phyloP scores from a whole-genome alignment of 306 rosid genomes.

The Pachyrhizus erosus region DNA sequence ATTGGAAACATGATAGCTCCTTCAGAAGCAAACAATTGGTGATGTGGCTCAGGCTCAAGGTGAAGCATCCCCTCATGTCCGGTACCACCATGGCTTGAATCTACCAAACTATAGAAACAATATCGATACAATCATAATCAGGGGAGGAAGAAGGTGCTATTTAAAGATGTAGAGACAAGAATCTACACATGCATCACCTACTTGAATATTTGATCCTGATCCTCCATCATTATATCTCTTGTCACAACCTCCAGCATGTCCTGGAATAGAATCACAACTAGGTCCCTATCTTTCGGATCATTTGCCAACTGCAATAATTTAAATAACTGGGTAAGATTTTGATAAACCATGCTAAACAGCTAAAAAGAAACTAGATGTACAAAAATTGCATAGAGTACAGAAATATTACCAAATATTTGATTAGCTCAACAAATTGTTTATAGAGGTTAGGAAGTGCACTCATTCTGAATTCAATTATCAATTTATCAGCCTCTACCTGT shows the following conservation, averaged over 20 bases:
- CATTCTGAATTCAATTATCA: constrained; percentile 74
- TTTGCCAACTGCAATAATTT: constrained; percentile 68
- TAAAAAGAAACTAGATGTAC: constrained; percentile 12
- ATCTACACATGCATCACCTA: constrained; percentile 63
- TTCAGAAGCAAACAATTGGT: constrained; percentile 91
- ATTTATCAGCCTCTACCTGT: constrained; percentile 41
- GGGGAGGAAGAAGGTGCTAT: background rate
- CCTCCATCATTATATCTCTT: constrained; percentile 95
- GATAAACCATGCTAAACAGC: constrained; percentile 31
- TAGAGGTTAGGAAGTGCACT: constrained; percentile 95
- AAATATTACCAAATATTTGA: constrained; percentile 69
- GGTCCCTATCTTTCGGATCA: constrained; percentile 77
- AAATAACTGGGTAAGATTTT: constrained; percentile 33
- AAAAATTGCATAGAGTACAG: background rate
- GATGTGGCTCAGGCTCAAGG: constrained; percentile 67
- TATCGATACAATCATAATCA: constrained; percentile 32
- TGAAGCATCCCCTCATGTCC: constrained; percentile 79
- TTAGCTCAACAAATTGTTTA: constrained; percentile 72
- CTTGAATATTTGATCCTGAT: constrained; percentile 61
- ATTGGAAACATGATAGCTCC: constrained; percentile 95
- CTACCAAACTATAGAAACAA: constrained; percentile 63
- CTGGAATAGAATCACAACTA: constrained; percentile 91
- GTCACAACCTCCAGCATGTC: constrained; percentile 97
- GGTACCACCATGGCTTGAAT: constrained; percentile 72
- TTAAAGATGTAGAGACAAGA: background rate